Base-by-base conservation (phyloP, 441 rosid genomes). In the Codiaeum variegatum region DNA sequence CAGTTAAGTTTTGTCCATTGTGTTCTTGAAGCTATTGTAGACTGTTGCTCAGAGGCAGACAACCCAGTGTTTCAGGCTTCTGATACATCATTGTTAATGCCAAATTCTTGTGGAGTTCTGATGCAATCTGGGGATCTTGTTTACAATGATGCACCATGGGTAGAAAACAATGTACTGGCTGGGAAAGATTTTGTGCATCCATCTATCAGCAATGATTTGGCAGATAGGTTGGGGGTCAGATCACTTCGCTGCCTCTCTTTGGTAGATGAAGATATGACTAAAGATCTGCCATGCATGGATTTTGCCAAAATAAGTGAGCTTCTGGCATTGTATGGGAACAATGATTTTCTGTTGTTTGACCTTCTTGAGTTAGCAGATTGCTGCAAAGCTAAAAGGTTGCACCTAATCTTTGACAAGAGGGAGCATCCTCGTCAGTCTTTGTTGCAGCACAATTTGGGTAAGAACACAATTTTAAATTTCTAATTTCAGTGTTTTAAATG, bases 121-220 rank as follows among this genome's bases (percentile, higher is more conserved):
- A 83, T 79, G 80, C 79, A 78, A 62, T 87, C 86, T 42, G 84
- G 85, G 71, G 90, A 95, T 79, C 92, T 95, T 77, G 85, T 92
- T n/a, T 91, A 88, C 83, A 93, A 95, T 79, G 99, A 95, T 82
- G 99, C 99, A 73, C 98, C 98, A n/a, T 95, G 99, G 99, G 93
- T 95, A 72, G 98, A 95, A 83, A 84, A 78, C 71, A 80, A 77
- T 83, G 79, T 86, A 51, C 83, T 91, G 71, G 72, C 76, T 74
- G 97, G 87, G 83, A 95, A 91, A 76, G 86, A 82, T 75, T 90
- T 95, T 84, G 84, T 95, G 71, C 99, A 95, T 83, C 88, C 92
- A 62, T 81, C 88, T 82, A 85, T 95, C 79, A 84, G 82, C 88
- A 89, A 87, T 85, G 98, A 91, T 74, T 82, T 95, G 90, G 99